These are phyloP conservation scores for Naumovozyma castellii DNA, from an alignment of 805 yeast species.

Conservation along the genomic window DNA sequence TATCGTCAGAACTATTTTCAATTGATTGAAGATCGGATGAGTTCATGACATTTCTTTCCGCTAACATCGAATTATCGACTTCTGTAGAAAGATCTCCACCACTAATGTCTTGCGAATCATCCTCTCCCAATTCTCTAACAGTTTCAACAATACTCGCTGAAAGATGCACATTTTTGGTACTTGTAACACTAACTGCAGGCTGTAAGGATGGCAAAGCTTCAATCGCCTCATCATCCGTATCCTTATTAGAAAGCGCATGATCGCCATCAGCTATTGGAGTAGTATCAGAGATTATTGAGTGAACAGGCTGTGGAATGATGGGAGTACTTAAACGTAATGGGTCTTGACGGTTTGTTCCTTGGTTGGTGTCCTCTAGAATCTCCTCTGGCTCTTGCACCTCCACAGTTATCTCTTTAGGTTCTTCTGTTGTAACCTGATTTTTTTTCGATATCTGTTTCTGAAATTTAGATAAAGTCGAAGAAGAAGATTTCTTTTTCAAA, in stretches of 20 bases:
- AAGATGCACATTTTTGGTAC: conserved; percentile 6
- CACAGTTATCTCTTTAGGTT: no score
- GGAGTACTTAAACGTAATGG: no score
- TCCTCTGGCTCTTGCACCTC: no score
- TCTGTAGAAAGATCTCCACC: not conserved
- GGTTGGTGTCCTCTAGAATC: no score
- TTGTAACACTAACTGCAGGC: conserved; percentile 14
- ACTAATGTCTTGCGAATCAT: conserved; percentile 17
- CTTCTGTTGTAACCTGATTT: no score
- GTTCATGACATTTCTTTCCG: not conserved
- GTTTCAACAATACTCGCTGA: conserved; percentile 11
- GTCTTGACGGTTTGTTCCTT: no score
- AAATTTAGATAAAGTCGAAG: conserved; percentile 8
- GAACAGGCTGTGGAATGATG: no score
- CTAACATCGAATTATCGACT: not conserved
- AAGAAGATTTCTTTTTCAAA: conserved; percentile 7
- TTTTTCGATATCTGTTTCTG: conserved; percentile 4
- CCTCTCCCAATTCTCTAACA: conserved; percentile 15
- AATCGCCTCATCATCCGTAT: not conserved
- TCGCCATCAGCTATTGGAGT: no score
- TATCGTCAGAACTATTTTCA: no score
- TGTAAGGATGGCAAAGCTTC: conserved; percentile 9
- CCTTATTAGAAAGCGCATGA: not conserved
- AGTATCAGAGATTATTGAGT: no score
- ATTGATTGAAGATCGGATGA: not conserved